Evolutionary conservation across 2,329 filamentous ascomycete species (phyloP).

Genomic region (Epichloe gansuensis): DNA sequence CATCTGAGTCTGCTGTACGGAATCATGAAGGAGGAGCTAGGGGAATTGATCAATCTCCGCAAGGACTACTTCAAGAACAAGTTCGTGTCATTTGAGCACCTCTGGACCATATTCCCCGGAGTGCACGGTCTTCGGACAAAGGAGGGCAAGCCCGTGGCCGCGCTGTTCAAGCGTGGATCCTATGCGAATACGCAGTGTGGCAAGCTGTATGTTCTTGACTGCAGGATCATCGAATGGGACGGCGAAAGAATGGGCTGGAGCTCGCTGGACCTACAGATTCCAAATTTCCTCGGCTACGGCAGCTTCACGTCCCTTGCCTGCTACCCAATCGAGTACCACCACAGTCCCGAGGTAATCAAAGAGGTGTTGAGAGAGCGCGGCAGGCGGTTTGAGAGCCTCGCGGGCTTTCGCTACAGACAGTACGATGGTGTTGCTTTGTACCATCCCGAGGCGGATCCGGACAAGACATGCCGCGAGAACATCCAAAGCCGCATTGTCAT

Average conservation of each 20-base stretch:
- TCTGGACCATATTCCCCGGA: slow-evolving; percentile 44
- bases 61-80: slow-evolving; percentile 40
- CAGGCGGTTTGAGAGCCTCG: slow-evolving; percentile 30
- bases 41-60: slow-evolving; percentile 34
- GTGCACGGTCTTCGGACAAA: slow-evolving; percentile 25
- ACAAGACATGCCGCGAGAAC: slow-evolving; percentile 15
- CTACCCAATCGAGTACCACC: slow-evolving; percentile 33
- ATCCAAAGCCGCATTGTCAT: slow-evolving; percentile 20
- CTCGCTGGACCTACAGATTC: slow-evolving; percentile 22
- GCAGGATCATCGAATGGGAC: slow-evolving; percentile 34
- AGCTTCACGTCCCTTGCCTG: slow-evolving; percentile 30
- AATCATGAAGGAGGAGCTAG: slow-evolving; percentile 38
- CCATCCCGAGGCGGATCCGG: slow-evolving; percentile 10
- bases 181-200: slow-evolving; percentile 27
- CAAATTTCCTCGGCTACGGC: slow-evolving; percentile 30
- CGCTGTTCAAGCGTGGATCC: slow-evolving; percentile 24
- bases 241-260: slow-evolving; percentile 34
- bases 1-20: slow-evolving; percentile 35
- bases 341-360: slow-evolving; percentile 23
- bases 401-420: slow-evolving; percentile 35
- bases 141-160: slow-evolving; percentile 27
- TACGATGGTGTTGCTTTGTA: slow-evolving; percentile 28
- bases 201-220: slow-evolving; percentile 25
- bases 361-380: slow-evolving; percentile 27
- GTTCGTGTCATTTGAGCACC: slow-evolving; percentile 39